Conservation (phyloP, 139 green algal species). For the Volvox africanus region DNA sequence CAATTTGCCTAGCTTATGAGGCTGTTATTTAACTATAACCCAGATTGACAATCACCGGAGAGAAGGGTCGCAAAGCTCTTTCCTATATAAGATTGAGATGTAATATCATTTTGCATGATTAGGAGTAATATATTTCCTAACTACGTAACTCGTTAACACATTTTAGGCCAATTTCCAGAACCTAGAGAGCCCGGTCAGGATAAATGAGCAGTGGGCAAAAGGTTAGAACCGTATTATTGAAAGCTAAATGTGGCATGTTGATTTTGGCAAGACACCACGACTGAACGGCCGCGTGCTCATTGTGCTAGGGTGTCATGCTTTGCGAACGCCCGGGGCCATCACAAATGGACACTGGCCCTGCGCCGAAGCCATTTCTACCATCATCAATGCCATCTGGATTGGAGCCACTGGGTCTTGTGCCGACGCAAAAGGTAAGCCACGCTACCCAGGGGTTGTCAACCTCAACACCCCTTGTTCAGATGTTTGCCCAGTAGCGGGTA, state of each 20-base stretch:
- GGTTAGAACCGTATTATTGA: not conserved
- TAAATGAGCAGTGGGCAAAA: slow-evolving; percentile 10
- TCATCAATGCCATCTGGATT: not conserved
- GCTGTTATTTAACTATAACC: too few species aligned
- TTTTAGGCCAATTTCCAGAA: too few species aligned
- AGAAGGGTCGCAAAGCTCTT: too few species aligned
- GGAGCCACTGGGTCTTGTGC: slow-evolving; percentile 8
- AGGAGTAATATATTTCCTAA: too few species aligned
- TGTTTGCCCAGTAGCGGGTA: too few species aligned
- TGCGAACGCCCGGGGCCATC: slow-evolving; percentile 12
- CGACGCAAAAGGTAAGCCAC: slow-evolving; percentile 19
- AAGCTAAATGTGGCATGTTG: not conserved
- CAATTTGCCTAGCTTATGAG: too few species aligned
- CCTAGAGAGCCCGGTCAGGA: too few species aligned
- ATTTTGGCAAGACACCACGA: not conserved
- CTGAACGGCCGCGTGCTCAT: not conserved
- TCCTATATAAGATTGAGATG: too few species aligned
- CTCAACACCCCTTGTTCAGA: too few species aligned
- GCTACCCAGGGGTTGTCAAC: not conserved
- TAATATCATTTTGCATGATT: too few species aligned
- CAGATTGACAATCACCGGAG: too few species aligned
- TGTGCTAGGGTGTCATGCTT: slow-evolving; percentile 18
- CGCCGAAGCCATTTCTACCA: slow-evolving; percentile 22
- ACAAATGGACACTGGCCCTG: not conserved
- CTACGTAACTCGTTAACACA: too few species aligned